These are phyloP conservation scores for Mycosarcoma mackinlayi DNA, from an alignment of 1,284 basidiomycete species.

Conservation along the genomic window DNA sequence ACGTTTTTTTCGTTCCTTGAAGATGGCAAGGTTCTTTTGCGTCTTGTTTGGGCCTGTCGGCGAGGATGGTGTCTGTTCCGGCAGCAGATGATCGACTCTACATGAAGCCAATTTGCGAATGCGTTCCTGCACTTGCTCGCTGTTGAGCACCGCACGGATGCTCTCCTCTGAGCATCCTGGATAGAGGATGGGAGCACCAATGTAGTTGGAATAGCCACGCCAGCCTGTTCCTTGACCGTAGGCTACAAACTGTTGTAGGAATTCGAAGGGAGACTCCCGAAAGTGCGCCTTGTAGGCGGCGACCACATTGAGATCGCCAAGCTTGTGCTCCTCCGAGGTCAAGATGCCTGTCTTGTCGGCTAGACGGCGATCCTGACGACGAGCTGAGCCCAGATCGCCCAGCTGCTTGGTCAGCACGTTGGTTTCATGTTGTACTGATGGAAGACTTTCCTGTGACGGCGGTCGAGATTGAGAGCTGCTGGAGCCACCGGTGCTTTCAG, in stretches of 20 bases:
- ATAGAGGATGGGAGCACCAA: conserved; percentile 62
- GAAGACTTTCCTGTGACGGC: conserved; percentile 21
- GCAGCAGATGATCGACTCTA: conserved; percentile 49
- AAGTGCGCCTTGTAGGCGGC: conserved; percentile 63
- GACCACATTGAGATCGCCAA: conserved; percentile 61
- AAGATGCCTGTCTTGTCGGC: conserved; percentile 33
- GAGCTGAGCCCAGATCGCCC: conserved; percentile 37
- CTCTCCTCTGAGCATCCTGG: conserved; percentile 50
- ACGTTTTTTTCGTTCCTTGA: conserved; percentile 53
- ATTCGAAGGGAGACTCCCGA: conserved; percentile 59
- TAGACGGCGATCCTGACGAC: conserved; percentile 23
- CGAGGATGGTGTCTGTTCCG: conserved; percentile 26
- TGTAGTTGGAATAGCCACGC: conserved; percentile 63
- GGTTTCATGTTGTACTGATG: conserved; percentile 8
- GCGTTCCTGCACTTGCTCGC: conserved; percentile 56
- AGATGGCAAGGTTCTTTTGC: conserved; percentile 40
- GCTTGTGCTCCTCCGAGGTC: conserved; percentile 43
- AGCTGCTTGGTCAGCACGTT: conserved; percentile 27
- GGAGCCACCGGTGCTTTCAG: not conserved
- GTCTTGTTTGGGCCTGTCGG: conserved; percentile 39
- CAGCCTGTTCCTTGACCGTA: conserved; percentile 62
- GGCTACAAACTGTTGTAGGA: conserved; percentile 57
- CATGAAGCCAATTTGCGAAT: conserved; percentile 51
- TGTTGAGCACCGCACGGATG: conserved; percentile 55
- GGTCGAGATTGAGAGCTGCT: conserved; percentile 19